Evolutionary conservation across 2,329 filamentous ascomycete species (phyloP).

Genomic region (Didymella keratinophila): DNA sequence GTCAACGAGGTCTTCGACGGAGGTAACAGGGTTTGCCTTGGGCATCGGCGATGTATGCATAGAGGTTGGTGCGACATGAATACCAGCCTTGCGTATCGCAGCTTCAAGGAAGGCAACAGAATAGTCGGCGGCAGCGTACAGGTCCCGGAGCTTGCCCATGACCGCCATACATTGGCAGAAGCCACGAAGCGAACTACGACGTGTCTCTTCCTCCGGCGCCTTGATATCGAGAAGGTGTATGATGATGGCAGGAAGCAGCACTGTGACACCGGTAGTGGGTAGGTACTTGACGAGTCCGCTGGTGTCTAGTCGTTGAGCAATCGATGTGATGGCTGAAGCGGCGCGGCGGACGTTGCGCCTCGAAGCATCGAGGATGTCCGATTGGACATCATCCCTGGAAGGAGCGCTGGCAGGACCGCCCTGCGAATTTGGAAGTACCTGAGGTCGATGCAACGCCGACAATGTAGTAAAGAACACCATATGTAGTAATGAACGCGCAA

Average conservation of each 20-base stretch:
- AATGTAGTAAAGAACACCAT: constrained; percentile 94
- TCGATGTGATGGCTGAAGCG: constrained; percentile 83
- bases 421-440: constrained; percentile 80
- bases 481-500: constrained; percentile 86
- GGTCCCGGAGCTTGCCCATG: constrained; percentile 84
- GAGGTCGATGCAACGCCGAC: constrained; percentile 88
- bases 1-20: constrained; percentile 57
- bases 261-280: constrained; percentile 89
- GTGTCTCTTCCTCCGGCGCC: constrained; percentile 74
- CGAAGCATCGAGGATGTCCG: constrained; percentile 81
- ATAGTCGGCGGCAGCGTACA: constrained; percentile 93
- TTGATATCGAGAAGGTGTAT: constrained; percentile 94
- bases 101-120: constrained; percentile 95
- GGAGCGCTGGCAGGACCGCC: constrained; percentile 58
- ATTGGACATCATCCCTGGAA: constrained; percentile 45
- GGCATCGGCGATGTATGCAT: constrained; percentile 30
- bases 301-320: constrained; percentile 78
- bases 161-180: constrained; percentile 94
- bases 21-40: constrained; percentile 47
- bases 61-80: constrained; percentile 66
- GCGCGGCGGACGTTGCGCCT: constrained; percentile 83
- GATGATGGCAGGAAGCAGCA: constrained; percentile 90
- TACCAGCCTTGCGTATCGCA: constrained; percentile 85
- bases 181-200: constrained; percentile 76
- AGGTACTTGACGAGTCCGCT: constrained; percentile 78